Conservation (phyloP, 2,329 filamentous ascomycete genomes). For the Rutstroemia sp. region DNA sequence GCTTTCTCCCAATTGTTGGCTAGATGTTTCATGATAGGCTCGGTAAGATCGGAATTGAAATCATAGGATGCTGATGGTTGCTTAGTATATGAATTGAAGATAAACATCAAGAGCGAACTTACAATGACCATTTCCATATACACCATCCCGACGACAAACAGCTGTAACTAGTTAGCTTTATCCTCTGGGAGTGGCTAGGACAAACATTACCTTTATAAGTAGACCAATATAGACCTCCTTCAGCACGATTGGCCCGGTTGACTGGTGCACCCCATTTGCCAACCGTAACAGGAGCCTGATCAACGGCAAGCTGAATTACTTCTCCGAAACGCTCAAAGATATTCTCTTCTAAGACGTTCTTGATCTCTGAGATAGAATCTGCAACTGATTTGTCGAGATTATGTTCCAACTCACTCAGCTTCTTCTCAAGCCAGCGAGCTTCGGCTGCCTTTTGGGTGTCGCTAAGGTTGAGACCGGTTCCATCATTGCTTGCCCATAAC, state of each 20-base stretch:
- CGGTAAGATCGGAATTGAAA: constrained; percentile 6
- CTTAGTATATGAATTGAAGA: neutral
- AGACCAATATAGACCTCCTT: constrained; percentile 41
- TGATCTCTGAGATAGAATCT: constrained; percentile 33
- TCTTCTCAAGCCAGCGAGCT: constrained; percentile 31
- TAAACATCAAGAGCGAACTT: neutral
- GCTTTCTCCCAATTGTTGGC: constrained; percentile 21
- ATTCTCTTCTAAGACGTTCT: constrained; percentile 35
- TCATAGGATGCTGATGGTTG: neutral
- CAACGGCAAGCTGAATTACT: constrained; percentile 33
- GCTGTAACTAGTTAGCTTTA: constrained; percentile 28
- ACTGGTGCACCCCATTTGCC: constrained; percentile 33
- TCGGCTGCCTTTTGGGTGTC: constrained; percentile 34
- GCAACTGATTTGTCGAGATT: constrained; percentile 35
- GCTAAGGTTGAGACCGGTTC: constrained; percentile 33
- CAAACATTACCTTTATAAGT: constrained; percentile 40
- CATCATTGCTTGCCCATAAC: constrained; percentile 41
- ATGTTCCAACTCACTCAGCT: constrained; percentile 34
- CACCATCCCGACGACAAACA: constrained; percentile 42
- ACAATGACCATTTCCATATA: constrained; percentile 35
- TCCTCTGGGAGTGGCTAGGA: neutral
- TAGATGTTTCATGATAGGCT: constrained; percentile 19
- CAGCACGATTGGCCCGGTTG: constrained; percentile 28
- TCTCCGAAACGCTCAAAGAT: constrained; percentile 39
- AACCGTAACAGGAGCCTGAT: constrained; percentile 31